Evolutionary conservation across 176 grass and related monocot genomes (phyloP), one percentile per base, ranked within the genome.

Genomic region (Cymbopogon citratus): DNA sequence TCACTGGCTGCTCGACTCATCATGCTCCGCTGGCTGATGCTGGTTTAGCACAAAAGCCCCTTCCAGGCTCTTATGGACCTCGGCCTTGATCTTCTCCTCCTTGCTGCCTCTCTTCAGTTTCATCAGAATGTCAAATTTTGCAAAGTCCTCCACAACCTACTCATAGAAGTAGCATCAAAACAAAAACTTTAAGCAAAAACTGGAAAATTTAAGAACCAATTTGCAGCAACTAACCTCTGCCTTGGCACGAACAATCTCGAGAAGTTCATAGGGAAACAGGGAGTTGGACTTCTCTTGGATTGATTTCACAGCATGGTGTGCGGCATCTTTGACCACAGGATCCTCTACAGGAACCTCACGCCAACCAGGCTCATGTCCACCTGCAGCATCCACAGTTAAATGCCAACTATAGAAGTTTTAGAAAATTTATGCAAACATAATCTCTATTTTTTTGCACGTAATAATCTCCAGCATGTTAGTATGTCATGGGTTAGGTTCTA

Each of bases 51-150:
- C 86, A 76, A 95, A 98, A 71, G 77, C 83, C 14, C 96, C 96
- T 84, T 95, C 92, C 7, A 93, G 80, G 28, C 68, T 95, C 80
- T 93, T 99, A 40, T 99, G 92, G 76, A 99, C 96, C 79, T 99
- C 96, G 0, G 88, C 92, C 71, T 91, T 91, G 66, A 88, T 87
- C 28, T 93, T 99, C 80, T 93, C 92, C 87, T 93, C 96, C 81
- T 93, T 93, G 45, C 11, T 89, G 54, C 96, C 96, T 71, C 90
- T 93, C 87, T 93, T 98, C 27, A 98, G 86, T 86, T 93, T 98
- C 76, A 98, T 79, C 69, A 98, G 82, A 81, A 98, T 84, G 31
- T 95, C 80, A 65, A 93, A 95, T 34, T 93, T 98, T 2, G 82
- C 96, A 6, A 66, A 72, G 41, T 87, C 92, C 61, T 93, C 87